Base-by-base conservation (phyloP, 352 stramenopile species). In the Phytophthora sansomeana region DNA sequence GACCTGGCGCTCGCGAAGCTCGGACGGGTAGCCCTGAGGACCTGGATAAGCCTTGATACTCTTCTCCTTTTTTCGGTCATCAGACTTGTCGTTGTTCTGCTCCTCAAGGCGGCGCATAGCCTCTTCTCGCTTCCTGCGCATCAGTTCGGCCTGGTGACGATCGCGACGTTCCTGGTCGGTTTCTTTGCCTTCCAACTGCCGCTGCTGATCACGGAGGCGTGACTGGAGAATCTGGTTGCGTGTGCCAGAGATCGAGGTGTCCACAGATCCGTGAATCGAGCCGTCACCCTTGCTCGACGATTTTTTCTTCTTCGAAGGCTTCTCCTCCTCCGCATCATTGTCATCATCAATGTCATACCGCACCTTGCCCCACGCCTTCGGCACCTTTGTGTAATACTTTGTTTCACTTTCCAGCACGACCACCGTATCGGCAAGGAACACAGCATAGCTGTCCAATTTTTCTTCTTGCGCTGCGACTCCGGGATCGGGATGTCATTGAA, bases 391-490 rank as follows among this genome's bases (percentile, higher is more conserved):
- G 53, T 97, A 93, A 52, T 85, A 89, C 67, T 98, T 98, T 19
- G 89, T 96, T 63, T 98, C 96, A 58, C 97, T 97, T 26, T 97
- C 97, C 53, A 98, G 80, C 33, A 99, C 92, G 21, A 92, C 78
- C 11, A 99, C 96, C 17, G 97, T 99, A 75, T 99, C 98, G 10
- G 90, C 91, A 44, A 99, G 70, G 54, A 98, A 84, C 13, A 99
- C 81, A 2, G 90, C 88, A 75, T 98, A 99, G 52, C 80, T 95
- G 17, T 96, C 90, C 38, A 94, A 75, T 49, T 93, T 87, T 96
- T 95, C 63, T 93, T 95, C 68, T 92, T 93, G 35, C 86, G 83
- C 68, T 92, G 80, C 38, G 87, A 92, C 36, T 97, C 89, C 0
- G 80, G 82, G 44, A 97, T 94, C 7, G 93, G 90, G 41, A 99